Conservation (phyloP, 495 filamentous ascomycete species). For the Podospora anserina region DNA sequence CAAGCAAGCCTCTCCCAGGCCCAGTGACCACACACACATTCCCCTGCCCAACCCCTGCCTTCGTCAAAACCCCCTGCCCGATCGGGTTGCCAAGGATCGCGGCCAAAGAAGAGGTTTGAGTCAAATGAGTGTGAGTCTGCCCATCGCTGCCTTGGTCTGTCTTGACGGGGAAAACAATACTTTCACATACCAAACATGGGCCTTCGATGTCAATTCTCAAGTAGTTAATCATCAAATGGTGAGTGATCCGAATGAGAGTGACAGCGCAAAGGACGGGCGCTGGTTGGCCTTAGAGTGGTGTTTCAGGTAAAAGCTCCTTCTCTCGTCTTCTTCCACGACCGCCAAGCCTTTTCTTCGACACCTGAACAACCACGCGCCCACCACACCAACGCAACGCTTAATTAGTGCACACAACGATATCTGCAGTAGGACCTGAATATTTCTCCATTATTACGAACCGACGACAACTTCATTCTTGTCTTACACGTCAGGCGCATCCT, state of each 20-base stretch:
- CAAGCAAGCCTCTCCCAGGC: slow-evolving; percentile 1
- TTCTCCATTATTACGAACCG: background rate
- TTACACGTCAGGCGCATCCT: too few species aligned
- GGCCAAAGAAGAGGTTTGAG: background rate
- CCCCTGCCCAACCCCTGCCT: slow-evolving; percentile 1
- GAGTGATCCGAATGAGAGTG: background rate
- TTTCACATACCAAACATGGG: background rate
- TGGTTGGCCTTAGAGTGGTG: slow-evolving; percentile 28
- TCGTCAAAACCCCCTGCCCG: background rate
- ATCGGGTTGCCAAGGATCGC: background rate
- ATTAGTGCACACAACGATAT: background rate
- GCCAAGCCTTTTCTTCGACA: slow-evolving; percentile 5
- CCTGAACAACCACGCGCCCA: background rate
- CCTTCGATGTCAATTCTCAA: background rate
- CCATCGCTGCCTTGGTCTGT: slow-evolving; percentile 7
- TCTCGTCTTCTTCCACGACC: background rate
- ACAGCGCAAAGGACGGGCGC: slow-evolving; percentile 9
- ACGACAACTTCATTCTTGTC: too few species aligned
- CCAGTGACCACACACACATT: slow-evolving; percentile 6
- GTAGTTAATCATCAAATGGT: background rate
- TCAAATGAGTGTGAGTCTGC: background rate
- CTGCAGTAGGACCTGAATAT: too few species aligned
- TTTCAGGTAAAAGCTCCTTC: slow-evolving; percentile 30
- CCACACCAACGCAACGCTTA: slow-evolving; percentile 3
- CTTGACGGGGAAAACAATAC: background rate